Percentiles rank a stretch among this genome's conserved stretches.
Evolutionary conservation across 306 rosid genomes (phyloP).

Genomic region (Psophocarpus tetragonolobus): DNA sequence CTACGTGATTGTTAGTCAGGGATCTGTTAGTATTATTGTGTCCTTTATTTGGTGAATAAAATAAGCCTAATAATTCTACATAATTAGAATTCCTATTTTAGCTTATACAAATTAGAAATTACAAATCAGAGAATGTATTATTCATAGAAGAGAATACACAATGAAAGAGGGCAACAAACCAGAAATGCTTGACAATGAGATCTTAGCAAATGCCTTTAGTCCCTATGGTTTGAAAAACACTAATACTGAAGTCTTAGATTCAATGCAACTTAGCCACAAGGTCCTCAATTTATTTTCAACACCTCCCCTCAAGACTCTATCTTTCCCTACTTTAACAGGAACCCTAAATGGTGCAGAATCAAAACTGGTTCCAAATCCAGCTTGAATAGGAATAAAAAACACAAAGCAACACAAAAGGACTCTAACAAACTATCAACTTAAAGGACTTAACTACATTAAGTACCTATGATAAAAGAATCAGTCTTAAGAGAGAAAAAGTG

Average conservation of each 20-base stretch:
- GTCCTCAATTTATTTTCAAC: background rate
- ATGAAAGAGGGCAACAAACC: too few relatives aligned
- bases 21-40: too few relatives aligned
- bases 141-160: too few relatives aligned
- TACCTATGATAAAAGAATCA: background rate
- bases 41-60: too few relatives aligned
- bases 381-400: background rate
- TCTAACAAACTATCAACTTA: background rate
- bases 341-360: background rate
- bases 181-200: too few relatives aligned
- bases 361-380: background rate
- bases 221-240: constrained; percentile 9
- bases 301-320: background rate
- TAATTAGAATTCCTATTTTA: too few relatives aligned
- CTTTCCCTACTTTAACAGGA: background rate
- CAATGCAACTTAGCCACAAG: background rate
- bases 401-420: background rate
- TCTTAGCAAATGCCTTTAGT: background rate
- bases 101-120: too few relatives aligned
- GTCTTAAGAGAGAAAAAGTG: background rate
- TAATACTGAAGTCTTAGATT: background rate
- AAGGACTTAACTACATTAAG: background rate
- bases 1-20: too few relatives aligned
- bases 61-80: too few relatives aligned
- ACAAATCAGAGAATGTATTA: too few relatives aligned